Evolutionary conservation across 108 stramenopile species (phyloP).

Genomic region (Cylindrotheca fusiformis): DNA sequence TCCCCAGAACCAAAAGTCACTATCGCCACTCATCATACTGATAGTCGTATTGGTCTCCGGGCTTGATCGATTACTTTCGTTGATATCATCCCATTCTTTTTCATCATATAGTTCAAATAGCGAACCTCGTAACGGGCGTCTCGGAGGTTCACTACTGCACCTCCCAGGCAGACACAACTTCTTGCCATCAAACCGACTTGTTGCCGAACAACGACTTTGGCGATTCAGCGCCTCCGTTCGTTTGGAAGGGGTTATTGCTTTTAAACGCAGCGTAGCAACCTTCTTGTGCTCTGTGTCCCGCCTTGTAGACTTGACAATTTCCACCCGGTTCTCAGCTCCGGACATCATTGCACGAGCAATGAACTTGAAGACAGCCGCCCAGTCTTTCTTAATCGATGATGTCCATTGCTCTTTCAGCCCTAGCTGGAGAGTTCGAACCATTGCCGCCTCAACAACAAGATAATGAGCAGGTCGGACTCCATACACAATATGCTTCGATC

Average conservation of each 20-base stretch:
- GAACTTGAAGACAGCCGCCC: constrained; percentile 17
- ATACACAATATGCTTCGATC: constrained; percentile 26
- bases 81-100: no score
- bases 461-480: constrained; percentile 32
- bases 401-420: constrained; percentile 34
- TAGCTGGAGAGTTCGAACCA: constrained; percentile 26
- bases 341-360: constrained; percentile 14
- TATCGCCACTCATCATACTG: no score
- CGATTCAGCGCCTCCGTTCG: background rate
- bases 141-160: no score
- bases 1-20: no score
- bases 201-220: background rate
- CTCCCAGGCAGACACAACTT: no score
- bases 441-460: constrained; percentile 29
- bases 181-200: background rate
- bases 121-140: no score
- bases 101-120: no score
- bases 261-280: background rate
- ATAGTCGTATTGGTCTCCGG: no score
- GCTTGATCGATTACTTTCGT: no score
- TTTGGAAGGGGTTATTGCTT: background rate
- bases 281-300: constrained; percentile 1
- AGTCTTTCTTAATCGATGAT: constrained; percentile 18
- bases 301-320: constrained; percentile 6
- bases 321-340: constrained; percentile 6